Base-by-base conservation (phyloP, 2,329 filamentous ascomycete genomes). In the Gremmenia infestans region DNA sequence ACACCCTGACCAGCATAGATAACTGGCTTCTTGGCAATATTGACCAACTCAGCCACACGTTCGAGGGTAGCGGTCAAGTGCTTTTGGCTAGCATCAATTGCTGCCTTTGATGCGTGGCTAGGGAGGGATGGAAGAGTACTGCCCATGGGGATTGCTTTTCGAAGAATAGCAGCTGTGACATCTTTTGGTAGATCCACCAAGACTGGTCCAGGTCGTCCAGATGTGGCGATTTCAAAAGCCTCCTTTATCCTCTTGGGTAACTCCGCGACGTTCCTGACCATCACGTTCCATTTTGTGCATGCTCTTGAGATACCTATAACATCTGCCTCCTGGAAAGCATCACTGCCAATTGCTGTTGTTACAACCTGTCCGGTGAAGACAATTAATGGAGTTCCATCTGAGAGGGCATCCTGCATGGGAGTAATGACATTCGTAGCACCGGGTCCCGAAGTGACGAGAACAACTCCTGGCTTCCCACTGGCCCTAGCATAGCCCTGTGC, bases 261-360 rank as follows among this genome's bases (percentile, higher is more conserved):
- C 75, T 99, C 94, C 50, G 90, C 91, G 54, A 96, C 86, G 72
- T 87, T 93, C 81, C 95, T 97, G 49, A 97, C 91, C 91, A 97
- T 95, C 58, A 96, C 91, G 68, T 97, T 97, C 94, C 94, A 99
- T 78, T 97, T 97, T 65, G 92, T 97, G 80, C 92, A 97, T 19
- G 92, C 86, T 68, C 93, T 83, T 36, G 91, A 96, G 72, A 99
- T 97, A 65, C 93, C 93, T 57, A 97, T 80, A 37, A 96, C 86
- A 70, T 99, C 94, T 57, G 91, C 92, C 75, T 97, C 94, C 72
- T 99, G 94, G 81, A 97, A 97, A 55, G 91, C 91, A 72, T 97
- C 93, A 60, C 89, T 95, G 60, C 94, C 94, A 73, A 97, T 97
- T 53, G 91, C 88, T 48, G 81, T 85, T 37, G 93, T 97, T 7